Conservation (phyloP, 169 alveolate species). For the Ichthyophthirius multifiliis region DNA sequence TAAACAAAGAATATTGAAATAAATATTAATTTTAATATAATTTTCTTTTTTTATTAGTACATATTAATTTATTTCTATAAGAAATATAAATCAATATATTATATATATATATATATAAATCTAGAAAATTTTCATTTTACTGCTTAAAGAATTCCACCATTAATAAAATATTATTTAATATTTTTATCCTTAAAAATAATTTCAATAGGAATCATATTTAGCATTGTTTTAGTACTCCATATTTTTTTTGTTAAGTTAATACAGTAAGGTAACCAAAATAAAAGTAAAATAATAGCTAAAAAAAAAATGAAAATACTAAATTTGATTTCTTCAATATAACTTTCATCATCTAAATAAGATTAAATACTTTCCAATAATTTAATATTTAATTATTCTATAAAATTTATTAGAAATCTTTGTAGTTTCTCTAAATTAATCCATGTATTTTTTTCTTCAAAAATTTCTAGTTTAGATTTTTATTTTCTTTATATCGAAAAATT, state of each 20-base stretch:
- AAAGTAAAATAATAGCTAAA: constrained; percentile 10
- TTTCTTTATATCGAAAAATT: neutral
- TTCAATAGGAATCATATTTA: constrained; percentile 45
- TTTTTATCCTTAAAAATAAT: constrained; percentile 18
- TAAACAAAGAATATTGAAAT: too few relatives aligned
- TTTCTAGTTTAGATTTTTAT: neutral
- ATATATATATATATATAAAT: too few relatives aligned
- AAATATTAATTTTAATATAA: too few relatives aligned
- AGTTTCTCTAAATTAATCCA: neutral
- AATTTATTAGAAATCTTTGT: constrained; percentile 6
- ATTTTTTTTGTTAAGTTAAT: constrained; percentile 23
- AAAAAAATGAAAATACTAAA: constrained; percentile 31
- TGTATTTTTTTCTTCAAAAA: neutral
- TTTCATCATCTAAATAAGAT: neutral
- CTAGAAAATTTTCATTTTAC: too few relatives aligned
- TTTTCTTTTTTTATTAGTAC: too few relatives aligned
- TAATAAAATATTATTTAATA: constrained; percentile 22
- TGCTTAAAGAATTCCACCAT: constrained; percentile 28
- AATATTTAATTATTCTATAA: constrained; percentile 14
- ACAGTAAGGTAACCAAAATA: constrained; percentile 36
- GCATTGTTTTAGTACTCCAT: constrained; percentile 47
- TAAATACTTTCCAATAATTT: neutral
- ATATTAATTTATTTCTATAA: too few relatives aligned
- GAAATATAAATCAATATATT: too few relatives aligned
- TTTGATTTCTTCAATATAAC: neutral